Conservation (phyloP, 2,329 filamentous ascomycete species). For the Sporothrix brunneoviolacea region DNA sequence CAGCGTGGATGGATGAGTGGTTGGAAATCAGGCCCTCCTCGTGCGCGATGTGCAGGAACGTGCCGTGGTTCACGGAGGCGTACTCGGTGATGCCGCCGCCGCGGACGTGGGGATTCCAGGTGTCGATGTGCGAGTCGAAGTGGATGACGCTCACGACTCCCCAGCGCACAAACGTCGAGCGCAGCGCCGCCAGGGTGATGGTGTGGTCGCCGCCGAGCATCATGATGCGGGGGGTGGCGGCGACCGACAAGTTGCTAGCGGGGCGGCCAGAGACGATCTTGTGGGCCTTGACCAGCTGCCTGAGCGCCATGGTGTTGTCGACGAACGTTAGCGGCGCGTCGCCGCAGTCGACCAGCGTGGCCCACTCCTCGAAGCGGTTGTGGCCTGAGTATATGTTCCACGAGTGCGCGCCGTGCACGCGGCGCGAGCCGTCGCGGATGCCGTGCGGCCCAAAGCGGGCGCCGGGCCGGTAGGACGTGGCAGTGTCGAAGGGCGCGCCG, state of each 20-base stretch:
- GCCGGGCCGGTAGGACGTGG: constrained; percentile 21
- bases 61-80: constrained; percentile 55
- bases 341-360: constrained; percentile 68
- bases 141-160: constrained; percentile 50
- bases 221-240: constrained; percentile 44
- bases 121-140: constrained; percentile 55
- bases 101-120: constrained; percentile 61
- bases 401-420: constrained; percentile 16
- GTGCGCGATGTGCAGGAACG: constrained; percentile 55
- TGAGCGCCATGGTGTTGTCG: constrained; percentile 67
- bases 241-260: constrained; percentile 37
- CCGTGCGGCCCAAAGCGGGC: constrained; percentile 25
- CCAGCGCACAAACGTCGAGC: constrained; percentile 51
- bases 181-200: constrained; percentile 54
- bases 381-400: constrained; percentile 27
- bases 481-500: constrained; percentile 45
- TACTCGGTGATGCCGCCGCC: constrained; percentile 55
- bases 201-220: constrained; percentile 61
- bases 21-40: constrained; percentile 55
- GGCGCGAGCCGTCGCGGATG: constrained; percentile 23
- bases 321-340: constrained; percentile 72
- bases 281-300: constrained; percentile 64
- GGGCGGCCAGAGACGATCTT: constrained; percentile 22
- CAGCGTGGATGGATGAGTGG: constrained; percentile 51
- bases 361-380: constrained; percentile 68